Conservation (phyloP, 1,284 basidiomycete species). For the Tylopilus sp. region DNA sequence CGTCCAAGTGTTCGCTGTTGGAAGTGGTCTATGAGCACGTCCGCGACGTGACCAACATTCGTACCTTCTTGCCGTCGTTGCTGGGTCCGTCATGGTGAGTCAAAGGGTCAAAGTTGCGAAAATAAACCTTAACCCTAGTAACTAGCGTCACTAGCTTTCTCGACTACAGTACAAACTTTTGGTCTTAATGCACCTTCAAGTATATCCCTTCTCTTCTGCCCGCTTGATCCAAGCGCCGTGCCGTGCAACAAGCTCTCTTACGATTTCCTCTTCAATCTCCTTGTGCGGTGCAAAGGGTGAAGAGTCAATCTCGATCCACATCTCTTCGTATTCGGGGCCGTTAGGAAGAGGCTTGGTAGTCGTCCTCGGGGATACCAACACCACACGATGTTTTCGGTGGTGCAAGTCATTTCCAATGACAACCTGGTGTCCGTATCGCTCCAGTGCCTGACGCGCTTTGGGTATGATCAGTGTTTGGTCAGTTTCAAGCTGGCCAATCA, state of each 20-base stretch:
- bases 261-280: constrained; percentile 93
- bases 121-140: constrained; percentile 17
- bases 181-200: too few species aligned
- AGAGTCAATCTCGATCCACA: constrained; percentile 69
- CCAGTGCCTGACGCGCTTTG: constrained; percentile 84
- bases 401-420: constrained; percentile 96
- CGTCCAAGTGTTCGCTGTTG: constrained; percentile 1
- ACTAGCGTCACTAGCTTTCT: not conserved
- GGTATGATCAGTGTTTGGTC: constrained; percentile 82
- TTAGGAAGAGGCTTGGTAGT: constrained; percentile 33
- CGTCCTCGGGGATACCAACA: constrained; percentile 64
- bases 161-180: not conserved
- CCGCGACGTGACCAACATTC: not conserved
- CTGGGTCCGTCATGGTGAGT: constrained; percentile 14
- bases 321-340: constrained; percentile 41
- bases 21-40: constrained; percentile 7
- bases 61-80: constrained; percentile 16
- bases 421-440: constrained; percentile 94
- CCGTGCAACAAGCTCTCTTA: constrained; percentile 67
- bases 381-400: constrained; percentile 86
- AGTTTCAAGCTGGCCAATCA: constrained; percentile 77
- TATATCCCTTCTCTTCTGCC: not conserved
- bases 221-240: constrained; percentile 68
- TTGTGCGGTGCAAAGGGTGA: constrained; percentile 44
- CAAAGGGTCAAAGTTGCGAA: not conserved